A percentile compares a stretch with the other conserved stretches of the same genome.
Conservation (phyloP, 225 moss, liverwort and hornwort genomes). For the Antitrichia curtipendula region DNA sequence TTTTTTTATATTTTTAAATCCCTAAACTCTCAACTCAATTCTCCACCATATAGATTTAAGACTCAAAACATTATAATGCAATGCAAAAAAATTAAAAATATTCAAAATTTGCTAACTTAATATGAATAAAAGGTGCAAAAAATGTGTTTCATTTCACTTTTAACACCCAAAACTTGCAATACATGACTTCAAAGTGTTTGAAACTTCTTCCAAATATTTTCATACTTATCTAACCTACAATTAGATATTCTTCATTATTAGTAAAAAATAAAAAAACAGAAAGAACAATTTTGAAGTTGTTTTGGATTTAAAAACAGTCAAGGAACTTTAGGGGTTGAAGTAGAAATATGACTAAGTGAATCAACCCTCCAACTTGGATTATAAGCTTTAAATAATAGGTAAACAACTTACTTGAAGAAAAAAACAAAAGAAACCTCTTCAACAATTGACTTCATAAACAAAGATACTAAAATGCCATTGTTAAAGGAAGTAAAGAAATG, state of each 20-base stretch:
- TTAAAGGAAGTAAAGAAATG: background rate
- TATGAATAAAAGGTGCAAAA: no score
- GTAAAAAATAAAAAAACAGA: background rate
- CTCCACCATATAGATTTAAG: background rate
- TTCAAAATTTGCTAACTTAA: background rate
- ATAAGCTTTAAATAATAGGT: background rate
- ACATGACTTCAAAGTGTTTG: background rate
- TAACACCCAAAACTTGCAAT: background rate
- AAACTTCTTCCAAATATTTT: background rate
- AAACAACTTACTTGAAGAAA: background rate
- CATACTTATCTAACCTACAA: rapidly evolving
- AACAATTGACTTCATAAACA: background rate
- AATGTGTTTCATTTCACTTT: background rate
- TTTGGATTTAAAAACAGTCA: background rate
- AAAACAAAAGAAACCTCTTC: rapidly evolving
- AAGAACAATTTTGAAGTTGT: background rate
- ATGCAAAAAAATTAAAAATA: no score
- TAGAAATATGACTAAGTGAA: background rate
- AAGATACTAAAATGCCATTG: background rate
- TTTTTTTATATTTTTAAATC: no score
- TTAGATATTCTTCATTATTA: background rate
- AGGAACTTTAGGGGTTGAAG: background rate
- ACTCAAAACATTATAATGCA: background rate
- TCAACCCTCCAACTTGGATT: background rate
- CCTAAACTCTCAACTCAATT: background rate